These are phyloP conservation scores for Cyanidioschyzon merolae DNA, from an alignment of 23 red algal genomes.

Conservation along the genomic window DNA sequence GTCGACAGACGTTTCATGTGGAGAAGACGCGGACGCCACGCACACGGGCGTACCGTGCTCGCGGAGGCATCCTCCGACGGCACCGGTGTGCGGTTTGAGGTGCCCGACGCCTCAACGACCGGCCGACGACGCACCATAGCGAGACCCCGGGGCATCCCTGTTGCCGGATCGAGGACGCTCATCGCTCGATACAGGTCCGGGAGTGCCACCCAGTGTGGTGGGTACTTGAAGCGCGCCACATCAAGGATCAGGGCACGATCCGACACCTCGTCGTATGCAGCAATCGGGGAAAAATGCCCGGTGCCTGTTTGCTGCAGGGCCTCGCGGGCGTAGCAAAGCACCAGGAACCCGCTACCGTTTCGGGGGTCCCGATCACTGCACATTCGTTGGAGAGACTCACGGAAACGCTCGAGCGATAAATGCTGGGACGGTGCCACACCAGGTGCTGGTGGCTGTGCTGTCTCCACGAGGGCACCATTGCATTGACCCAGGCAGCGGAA, in stretches of 20 bases:
- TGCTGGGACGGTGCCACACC: background rate
- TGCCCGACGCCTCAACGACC: background rate
- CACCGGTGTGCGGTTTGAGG: background rate
- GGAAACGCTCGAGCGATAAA: background rate
- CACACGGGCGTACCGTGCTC: background rate
- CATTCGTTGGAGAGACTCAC: background rate
- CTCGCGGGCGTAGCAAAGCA: constrained; percentile 36
- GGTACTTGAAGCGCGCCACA: constrained; percentile 78
- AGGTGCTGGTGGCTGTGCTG: background rate
- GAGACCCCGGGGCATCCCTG: constrained; percentile 32
- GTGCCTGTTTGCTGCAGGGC: constrained; percentile 52
- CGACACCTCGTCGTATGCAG: constrained; percentile 40
- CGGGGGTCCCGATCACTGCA: background rate
- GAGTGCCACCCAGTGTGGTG: constrained; percentile 55
- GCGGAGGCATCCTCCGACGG: background rate
- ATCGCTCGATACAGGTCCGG: constrained; percentile 31
- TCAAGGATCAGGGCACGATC: constrained; percentile 64
- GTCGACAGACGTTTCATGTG: background rate
- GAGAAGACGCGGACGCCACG: background rate
- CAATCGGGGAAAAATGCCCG: constrained; percentile 68
- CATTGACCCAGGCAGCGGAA: constrained; percentile 43
- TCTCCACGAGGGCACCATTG: constrained; percentile 26
- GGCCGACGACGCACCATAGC: background rate
- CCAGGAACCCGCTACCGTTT: constrained; percentile 24
- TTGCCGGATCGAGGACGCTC: constrained; percentile 25